These are phyloP conservation scores for Ophioceras dolichostomum DNA, from an alignment of 2,329 filamentous ascomycete species.

Conservation along the genomic window DNA sequence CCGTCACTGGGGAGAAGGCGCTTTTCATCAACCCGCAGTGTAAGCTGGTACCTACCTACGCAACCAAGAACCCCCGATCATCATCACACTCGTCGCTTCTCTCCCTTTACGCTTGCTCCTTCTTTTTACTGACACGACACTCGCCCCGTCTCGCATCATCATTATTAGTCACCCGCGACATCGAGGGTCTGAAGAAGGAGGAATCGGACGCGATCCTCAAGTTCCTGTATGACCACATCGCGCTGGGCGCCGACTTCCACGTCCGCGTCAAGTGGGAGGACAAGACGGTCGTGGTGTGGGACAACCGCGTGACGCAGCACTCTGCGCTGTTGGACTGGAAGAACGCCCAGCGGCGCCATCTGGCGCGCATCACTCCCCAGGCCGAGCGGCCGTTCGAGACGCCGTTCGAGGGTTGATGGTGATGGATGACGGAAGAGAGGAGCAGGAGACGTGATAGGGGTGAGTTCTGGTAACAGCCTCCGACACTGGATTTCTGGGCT, in stretches of 20 bases:
- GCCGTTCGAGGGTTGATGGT: slow-evolving; percentile 32
- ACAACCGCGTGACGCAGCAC: slow-evolving; percentile 71
- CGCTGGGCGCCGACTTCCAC: slow-evolving; percentile 60
- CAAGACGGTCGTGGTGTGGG: slow-evolving; percentile 77
- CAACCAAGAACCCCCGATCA: no score
- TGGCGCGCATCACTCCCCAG: slow-evolving; percentile 74
- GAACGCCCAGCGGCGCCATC: slow-evolving; percentile 62
- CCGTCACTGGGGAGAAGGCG: slow-evolving; percentile 71
- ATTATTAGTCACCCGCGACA: slow-evolving; percentile 57
- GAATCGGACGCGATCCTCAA: slow-evolving; percentile 69
- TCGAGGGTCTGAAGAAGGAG: slow-evolving; percentile 76
- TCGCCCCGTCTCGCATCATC: no score
- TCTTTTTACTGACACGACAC: no score
- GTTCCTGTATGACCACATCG: slow-evolving; percentile 67
- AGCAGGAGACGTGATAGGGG: no score
- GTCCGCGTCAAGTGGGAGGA: slow-evolving; percentile 64
- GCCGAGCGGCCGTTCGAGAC: slow-evolving; percentile 70
- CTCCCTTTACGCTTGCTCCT: no score
- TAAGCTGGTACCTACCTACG: slow-evolving; percentile 30
- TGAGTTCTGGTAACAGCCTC: no score
- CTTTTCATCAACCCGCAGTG: slow-evolving; percentile 75
- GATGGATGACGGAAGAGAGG: no score
- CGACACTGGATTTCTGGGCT: no score
- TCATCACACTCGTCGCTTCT: no score
- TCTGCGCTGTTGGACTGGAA: slow-evolving; percentile 75